phyloP scores from a whole-genome alignment of 768 basidiomycete species.

The Hygrophoropsis aurantiaca region DNA sequence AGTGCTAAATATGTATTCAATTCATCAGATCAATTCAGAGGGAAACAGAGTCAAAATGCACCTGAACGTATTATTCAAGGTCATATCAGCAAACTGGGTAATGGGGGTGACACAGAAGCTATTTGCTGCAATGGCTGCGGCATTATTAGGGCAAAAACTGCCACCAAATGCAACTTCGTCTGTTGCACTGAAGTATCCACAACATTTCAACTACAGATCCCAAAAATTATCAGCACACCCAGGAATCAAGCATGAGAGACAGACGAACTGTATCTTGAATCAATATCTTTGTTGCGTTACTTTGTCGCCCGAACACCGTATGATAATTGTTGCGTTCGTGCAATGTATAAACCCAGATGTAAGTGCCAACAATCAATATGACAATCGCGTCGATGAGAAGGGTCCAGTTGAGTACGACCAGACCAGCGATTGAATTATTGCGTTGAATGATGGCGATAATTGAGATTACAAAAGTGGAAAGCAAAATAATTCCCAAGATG shows the following conservation, averaged over 20 bases:
- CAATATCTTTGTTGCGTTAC: slow-evolving; percentile 44
- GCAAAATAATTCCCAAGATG: slow-evolving; percentile 62
- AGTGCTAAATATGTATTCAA: slow-evolving; percentile 37
- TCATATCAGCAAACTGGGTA: slow-evolving; percentile 66
- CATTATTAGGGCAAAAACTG: slow-evolving; percentile 51
- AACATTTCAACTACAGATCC: slow-evolving; percentile 65
- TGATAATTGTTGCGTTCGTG: slow-evolving; percentile 70
- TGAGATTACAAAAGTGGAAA: slow-evolving; percentile 69
- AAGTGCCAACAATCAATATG: slow-evolving; percentile 64
- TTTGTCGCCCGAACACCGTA: slow-evolving; percentile 48
- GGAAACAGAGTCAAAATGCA: slow-evolving; percentile 38
- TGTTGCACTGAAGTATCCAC: slow-evolving; percentile 78
- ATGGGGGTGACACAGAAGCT: slow-evolving; percentile 75
- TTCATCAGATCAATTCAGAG: neutral
- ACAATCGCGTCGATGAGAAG: slow-evolving; percentile 64
- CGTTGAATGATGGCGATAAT: slow-evolving; percentile 69
- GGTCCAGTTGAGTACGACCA: slow-evolving; percentile 75
- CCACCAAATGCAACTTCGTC: slow-evolving; percentile 62
- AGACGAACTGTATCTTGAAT: slow-evolving; percentile 72
- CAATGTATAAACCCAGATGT: slow-evolving; percentile 83
- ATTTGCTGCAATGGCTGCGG: slow-evolving; percentile 32
- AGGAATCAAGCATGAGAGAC: neutral
- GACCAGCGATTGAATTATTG: slow-evolving; percentile 65
- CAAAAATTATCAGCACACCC: neutral
- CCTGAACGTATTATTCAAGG: slow-evolving; percentile 84